phyloP scores from a whole-genome alignment of 129 eudicot genomes.

The Rutidosis leptorrhynchoides region DNA sequence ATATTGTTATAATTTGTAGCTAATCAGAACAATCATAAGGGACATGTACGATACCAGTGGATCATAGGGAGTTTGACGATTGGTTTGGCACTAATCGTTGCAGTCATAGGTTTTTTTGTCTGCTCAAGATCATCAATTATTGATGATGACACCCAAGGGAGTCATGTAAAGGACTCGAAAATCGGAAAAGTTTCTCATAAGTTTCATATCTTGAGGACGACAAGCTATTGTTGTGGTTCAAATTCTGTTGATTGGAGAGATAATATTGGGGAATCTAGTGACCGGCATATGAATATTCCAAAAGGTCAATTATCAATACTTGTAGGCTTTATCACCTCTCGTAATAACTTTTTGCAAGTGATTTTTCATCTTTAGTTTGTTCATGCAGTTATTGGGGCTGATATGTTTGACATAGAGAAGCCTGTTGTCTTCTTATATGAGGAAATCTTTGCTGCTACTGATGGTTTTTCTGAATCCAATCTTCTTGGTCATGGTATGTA shows the following conservation, averaged over 20 bases:
- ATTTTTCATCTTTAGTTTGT: background rate
- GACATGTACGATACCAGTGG: conserved; percentile 64
- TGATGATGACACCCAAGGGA: conserved; percentile 31
- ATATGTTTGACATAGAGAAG: conserved; percentile 85
- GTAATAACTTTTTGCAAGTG: background rate
- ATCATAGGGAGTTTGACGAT: conserved; percentile 63
- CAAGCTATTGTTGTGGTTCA: conserved; percentile 85
- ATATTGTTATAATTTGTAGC: conserved; percentile 41
- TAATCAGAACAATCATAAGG: conserved; percentile 43
- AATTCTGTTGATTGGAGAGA: conserved; percentile 53
- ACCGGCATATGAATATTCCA: conserved; percentile 62
- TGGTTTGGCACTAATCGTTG: conserved; percentile 47
- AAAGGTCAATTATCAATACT: conserved; percentile 60
- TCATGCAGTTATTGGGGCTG: conserved; percentile 64
- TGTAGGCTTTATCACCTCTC: background rate
- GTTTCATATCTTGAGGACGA: conserved; percentile 62
- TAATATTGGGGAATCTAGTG: conserved; percentile 61
- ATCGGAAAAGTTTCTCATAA: conserved; percentile 49
- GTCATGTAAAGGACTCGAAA: conserved; percentile 48
- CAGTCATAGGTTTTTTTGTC: conserved; percentile 42
- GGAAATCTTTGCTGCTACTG: conserved; percentile 62
- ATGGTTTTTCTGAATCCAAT: conserved; percentile 76
- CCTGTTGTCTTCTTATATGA: conserved; percentile 73
- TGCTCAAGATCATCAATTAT: conserved; percentile 51
- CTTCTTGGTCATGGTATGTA: conserved; percentile 91